These are phyloP conservation scores for Nemania serpens DNA, from an alignment of 2,329 filamentous ascomycete species.

Conservation along the genomic window DNA sequence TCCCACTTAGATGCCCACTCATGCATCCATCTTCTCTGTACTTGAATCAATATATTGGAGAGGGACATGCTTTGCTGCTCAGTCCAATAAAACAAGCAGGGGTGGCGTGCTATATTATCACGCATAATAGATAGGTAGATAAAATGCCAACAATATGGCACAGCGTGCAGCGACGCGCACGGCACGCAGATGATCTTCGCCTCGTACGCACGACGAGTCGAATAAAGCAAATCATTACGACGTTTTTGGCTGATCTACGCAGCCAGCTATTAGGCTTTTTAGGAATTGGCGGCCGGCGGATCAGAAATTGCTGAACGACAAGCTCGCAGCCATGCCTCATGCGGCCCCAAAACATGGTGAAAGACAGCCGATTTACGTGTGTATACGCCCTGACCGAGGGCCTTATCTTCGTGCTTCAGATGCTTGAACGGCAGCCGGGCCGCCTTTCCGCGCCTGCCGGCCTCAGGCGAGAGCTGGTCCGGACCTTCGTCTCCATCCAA, in stretches of 20 bases:
- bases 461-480: slow-evolving; percentile 10
- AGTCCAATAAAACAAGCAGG: slow-evolving; percentile 7
- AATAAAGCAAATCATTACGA: slow-evolving; percentile 18
- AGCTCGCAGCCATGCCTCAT: slow-evolving; percentile 1
- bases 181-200: slow-evolving; percentile 28
- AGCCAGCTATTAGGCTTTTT: slow-evolving; percentile 27
- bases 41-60: slow-evolving; percentile 20
- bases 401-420: slow-evolving; percentile 18
- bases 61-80: slow-evolving; percentile 16
- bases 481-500: slow-evolving; percentile 19
- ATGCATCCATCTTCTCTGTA: slow-evolving; percentile 10
- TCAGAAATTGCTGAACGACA: background rate
- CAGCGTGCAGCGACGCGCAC: slow-evolving; percentile 24
- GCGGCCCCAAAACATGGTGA: slow-evolving; percentile 9
- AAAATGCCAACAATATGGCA: slow-evolving; percentile 16
- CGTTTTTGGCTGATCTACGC: slow-evolving; percentile 26
- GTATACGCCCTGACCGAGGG: slow-evolving; percentile 4
- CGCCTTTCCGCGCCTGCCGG: slow-evolving; percentile 21
- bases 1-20: slow-evolving; percentile 9
- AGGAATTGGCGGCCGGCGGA: slow-evolving; percentile 15
- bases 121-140: background rate
- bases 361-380: slow-evolving; percentile 16
- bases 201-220: slow-evolving; percentile 17
- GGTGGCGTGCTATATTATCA: slow-evolving; percentile 18
- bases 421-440: slow-evolving; percentile 20